Conservation (phyloP, 2,329 filamentous ascomycete genomes). For the Aspergillus novofumigatus region DNA sequence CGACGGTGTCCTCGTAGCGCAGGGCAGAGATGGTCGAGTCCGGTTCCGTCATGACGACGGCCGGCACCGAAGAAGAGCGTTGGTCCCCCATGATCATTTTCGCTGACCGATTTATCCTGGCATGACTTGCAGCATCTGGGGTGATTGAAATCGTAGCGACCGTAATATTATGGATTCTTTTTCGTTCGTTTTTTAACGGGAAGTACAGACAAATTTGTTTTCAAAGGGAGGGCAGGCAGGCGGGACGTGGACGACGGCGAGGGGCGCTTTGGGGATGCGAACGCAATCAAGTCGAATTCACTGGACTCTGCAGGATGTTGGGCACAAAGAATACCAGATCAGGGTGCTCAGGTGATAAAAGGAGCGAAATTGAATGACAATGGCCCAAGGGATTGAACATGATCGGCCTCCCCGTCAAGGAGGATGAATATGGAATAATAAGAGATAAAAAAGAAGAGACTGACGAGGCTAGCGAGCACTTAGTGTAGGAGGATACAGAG, state of each 20-base stretch:
- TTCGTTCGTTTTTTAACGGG: not conserved
- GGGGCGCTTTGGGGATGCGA: not conserved
- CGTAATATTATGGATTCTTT: not conserved
- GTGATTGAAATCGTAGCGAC: conserved; percentile 1
- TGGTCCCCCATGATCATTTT: conserved; percentile 24
- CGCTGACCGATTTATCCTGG: conserved; percentile 21
- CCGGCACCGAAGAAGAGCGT: conserved; percentile 25
- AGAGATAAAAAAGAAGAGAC: not conserved
- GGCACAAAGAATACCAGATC: not conserved
- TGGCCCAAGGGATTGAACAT: conserved; percentile 7
- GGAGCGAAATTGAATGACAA: conserved; percentile 7
- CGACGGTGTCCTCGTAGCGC: conserved; percentile 25
- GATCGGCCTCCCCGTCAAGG: conserved; percentile 6
- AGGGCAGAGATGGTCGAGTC: conserved; percentile 21
- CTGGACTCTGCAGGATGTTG: not conserved
- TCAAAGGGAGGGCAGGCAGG: not conserved
- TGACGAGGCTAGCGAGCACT: not conserved
- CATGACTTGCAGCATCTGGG: conserved; percentile 27
- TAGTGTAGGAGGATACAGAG: too few relatives aligned
- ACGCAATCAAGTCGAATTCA: not conserved
- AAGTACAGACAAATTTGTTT: not conserved
- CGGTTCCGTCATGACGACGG: conserved; percentile 24
- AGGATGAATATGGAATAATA: not conserved
- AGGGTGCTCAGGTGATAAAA: not conserved
- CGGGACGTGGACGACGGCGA: not conserved